These are phyloP conservation scores for Tubosaeta sp. DNA, from an alignment of 768 basidiomycete genomes.

Conservation along the genomic window DNA sequence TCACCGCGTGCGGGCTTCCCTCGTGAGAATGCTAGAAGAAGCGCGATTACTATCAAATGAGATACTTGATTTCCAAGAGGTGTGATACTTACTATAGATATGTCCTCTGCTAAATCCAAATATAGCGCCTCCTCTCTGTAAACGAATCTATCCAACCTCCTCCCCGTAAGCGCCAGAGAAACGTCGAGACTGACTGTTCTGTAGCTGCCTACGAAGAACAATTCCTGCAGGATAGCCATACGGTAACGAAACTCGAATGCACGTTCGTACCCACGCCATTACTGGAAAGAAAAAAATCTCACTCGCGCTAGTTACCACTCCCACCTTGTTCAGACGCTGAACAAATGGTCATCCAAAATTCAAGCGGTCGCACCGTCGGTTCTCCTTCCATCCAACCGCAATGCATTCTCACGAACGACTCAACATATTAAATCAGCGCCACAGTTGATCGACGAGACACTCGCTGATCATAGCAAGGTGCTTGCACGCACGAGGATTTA, in stretches of 20 bases:
- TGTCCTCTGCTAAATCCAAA: constrained; percentile 13
- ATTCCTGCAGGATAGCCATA: constrained; percentile 41
- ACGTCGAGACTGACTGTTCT: constrained; percentile 23
- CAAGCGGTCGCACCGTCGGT: constrained; percentile 85
- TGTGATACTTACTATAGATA: constrained; percentile 25
- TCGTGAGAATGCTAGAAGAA: constrained; percentile 56
- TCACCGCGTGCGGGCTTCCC: constrained; percentile 40
- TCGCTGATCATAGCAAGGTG: constrained; percentile 54
- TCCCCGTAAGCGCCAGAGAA: constrained; percentile 54
- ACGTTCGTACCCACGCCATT: constrained; percentile 36
- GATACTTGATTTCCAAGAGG: constrained; percentile 66
- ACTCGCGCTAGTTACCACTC: constrained; percentile 51
- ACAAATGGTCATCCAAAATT: constrained; percentile 96
- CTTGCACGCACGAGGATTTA: constrained; percentile 59
- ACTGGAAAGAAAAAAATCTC: constrained; percentile 2
- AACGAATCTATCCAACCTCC: constrained; percentile 48
- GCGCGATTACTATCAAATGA: constrained; percentile 60
- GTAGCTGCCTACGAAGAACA: constrained; percentile 14
- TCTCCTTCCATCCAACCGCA: constrained; percentile 65
- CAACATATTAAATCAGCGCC: constrained; percentile 61
- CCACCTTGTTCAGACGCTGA: constrained; percentile 69
- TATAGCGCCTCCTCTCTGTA: constrained; percentile 41
- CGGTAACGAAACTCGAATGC: constrained; percentile 46
- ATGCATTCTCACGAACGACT: constrained; percentile 58
- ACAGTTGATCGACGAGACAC: constrained; percentile 73